Evolutionary conservation across 2,329 filamentous ascomycete genomes (phyloP).

Genomic region (Fusarium sp.): DNA sequence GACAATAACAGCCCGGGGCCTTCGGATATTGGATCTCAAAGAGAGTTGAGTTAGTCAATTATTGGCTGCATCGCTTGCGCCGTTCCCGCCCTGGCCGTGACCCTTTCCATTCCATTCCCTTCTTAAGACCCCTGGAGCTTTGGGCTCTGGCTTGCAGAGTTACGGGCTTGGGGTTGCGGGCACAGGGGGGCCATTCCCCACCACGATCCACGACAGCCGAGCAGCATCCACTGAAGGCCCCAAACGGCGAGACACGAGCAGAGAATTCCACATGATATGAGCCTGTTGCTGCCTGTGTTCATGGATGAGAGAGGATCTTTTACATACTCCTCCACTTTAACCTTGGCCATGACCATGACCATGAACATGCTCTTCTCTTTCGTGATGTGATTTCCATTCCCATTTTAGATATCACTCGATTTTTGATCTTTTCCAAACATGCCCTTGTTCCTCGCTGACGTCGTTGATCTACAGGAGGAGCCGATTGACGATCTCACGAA

Average conservation of each 20-base stretch:
- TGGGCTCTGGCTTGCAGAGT: not conserved
- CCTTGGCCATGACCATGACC: not conserved
- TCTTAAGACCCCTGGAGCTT: conserved; percentile 5
- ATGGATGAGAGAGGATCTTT: conserved; percentile 9
- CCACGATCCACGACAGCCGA: conserved; percentile 24
- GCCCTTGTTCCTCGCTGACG: conserved; percentile 24
- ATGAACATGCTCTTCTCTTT: not conserved
- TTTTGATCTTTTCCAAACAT: conserved; percentile 7
- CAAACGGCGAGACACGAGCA: conserved; percentile 1
- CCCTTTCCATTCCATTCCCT: not conserved
- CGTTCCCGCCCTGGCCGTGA: conserved; percentile 17
- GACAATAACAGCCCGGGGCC: conserved; percentile 8
- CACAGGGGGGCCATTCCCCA: conserved; percentile 22
- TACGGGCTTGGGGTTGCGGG: conserved; percentile 34
- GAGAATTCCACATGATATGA: conserved; percentile 18
- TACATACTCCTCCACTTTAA: not conserved
- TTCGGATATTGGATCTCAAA: conserved; percentile 35
- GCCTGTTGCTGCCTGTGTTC: not conserved
- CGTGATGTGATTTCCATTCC: not conserved
- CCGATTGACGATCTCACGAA: conserved; percentile 8
- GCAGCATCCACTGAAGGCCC: not conserved
- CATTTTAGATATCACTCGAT: conserved; percentile 3
- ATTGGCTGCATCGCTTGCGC: conserved; percentile 19
- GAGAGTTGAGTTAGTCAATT: conserved; percentile 4
- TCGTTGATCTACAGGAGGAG: conserved; percentile 31